A percentile compares a stretch with the other conserved stretches of the same genome.
phyloP scores from a whole-genome alignment of 176 grass and related monocot species.

The Pontederia crassipes region DNA sequence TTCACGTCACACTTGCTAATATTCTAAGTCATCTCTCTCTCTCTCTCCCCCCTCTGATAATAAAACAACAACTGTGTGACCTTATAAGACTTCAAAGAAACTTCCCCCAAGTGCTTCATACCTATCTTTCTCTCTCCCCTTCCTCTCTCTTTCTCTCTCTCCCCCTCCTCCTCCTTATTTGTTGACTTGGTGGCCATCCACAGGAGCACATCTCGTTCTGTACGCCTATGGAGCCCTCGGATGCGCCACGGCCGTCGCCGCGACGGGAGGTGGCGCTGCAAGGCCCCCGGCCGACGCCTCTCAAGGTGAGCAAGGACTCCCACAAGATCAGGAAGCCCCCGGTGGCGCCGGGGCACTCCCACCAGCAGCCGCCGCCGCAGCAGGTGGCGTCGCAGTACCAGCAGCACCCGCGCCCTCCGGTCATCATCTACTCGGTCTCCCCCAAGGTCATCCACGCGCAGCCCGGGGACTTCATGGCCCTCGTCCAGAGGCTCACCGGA shows the following conservation, averaged over 20 bases:
- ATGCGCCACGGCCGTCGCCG: not conserved
- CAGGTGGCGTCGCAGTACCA: not conserved
- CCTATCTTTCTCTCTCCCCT: not conserved
- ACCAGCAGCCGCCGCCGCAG: not conserved
- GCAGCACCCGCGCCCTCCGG: constrained; percentile 25
- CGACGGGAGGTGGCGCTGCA: constrained; percentile 29
- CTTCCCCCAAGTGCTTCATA: not conserved
- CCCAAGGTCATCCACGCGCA: constrained; percentile 84
- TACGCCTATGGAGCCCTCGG: not conserved
- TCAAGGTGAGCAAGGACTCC: constrained; percentile 33
- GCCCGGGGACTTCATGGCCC: constrained; percentile 83
- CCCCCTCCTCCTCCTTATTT: not conserved
- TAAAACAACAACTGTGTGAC: too few species aligned
- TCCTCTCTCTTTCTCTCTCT: not conserved
- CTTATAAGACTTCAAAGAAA: too few species aligned
- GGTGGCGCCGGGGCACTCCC: not conserved
- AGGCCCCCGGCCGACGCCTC: constrained; percentile 38
- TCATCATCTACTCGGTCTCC: constrained; percentile 95
- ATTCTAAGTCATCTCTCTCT: too few species aligned
- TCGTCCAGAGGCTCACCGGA: constrained; percentile 85
- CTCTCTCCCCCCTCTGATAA: too few species aligned
- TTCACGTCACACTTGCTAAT: too few species aligned
- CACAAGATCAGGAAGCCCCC: constrained; percentile 40
- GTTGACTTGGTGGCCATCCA: not conserved
- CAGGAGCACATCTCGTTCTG: not conserved